Conservation (phyloP, 371 early-diverging fungal genomes). For the Capillidium heterosporum region DNA sequence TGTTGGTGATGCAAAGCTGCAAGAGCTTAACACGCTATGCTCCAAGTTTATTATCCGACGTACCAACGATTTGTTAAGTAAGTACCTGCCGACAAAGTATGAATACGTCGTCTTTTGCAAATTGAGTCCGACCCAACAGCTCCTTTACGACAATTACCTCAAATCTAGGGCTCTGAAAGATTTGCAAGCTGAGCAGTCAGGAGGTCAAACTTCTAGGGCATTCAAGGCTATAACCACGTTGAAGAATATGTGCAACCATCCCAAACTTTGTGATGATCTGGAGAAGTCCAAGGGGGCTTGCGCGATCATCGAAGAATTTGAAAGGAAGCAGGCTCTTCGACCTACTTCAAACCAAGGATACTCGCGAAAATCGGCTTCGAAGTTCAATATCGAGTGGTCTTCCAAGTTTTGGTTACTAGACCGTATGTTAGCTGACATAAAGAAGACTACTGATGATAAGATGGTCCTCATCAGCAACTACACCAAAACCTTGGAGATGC, state of each 20-base stretch:
- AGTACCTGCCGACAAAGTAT: constrained; percentile 88
- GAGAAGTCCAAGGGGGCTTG: constrained; percentile 48
- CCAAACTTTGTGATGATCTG: constrained; percentile 54
- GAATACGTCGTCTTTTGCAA: constrained; percentile 94
- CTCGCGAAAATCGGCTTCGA: constrained; percentile 10
- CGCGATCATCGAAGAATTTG: constrained; percentile 21
- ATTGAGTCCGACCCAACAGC: constrained; percentile 53
- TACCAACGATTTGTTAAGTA: constrained; percentile 84
- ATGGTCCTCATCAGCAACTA: constrained; percentile 94
- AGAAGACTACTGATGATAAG: constrained; percentile 66
- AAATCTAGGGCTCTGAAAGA: constrained; percentile 59
- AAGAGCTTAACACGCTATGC: constrained; percentile 67
- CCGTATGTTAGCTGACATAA: constrained; percentile 41
- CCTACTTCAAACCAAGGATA: constrained; percentile 6
- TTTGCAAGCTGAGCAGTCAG: constrained; percentile 20
- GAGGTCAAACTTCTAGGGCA: constrained; percentile 38
- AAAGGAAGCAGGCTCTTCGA: neutral
- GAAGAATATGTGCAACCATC: constrained; percentile 92
- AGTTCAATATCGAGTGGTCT: constrained; percentile 51
- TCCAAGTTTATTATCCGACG: constrained; percentile 88
- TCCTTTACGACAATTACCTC: constrained; percentile 60
- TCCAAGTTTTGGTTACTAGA: constrained; percentile 81
- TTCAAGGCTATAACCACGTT: constrained; percentile 77
- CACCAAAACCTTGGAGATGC: constrained; percentile 91
- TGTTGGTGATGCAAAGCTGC: constrained; percentile 65